A percentile compares a stretch with the other conserved stretches of the same genome.
Conservation (phyloP, 2,329 filamentous ascomycete species). For the Arthrobotrys sphaeroides region DNA sequence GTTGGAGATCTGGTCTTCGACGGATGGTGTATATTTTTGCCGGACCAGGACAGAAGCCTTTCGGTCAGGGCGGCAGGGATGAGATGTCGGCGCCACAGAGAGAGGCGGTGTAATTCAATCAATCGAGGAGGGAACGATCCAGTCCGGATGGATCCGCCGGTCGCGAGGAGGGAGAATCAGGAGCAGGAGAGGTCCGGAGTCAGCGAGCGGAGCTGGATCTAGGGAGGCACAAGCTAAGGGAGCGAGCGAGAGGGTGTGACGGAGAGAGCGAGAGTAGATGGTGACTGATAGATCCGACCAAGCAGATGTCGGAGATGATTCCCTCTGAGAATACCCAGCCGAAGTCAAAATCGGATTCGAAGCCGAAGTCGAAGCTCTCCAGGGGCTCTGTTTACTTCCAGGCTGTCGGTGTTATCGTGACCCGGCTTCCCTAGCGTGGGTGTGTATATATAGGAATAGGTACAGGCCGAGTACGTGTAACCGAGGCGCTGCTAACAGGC, state of each 20-base stretch:
- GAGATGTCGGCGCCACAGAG: conserved; percentile 5
- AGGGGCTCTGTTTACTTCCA: conserved; percentile 1
- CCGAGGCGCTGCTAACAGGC: conserved; percentile 30
- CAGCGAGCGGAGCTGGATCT: neutral
- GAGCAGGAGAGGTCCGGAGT: conserved; percentile 6
- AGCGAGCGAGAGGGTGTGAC: neutral
- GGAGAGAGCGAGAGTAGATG: neutral
- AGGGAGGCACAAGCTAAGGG: neutral
- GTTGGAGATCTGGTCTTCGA: neutral
- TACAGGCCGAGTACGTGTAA: conserved; percentile 36
- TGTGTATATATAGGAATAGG: conserved; percentile 2
- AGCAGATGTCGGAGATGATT: neutral
- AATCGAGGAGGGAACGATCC: conserved; percentile 23
- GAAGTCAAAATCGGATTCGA: too few relatives aligned
- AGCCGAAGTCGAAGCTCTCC: neutral
- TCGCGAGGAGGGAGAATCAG: neutral
- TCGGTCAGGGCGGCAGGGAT: conserved; percentile 28
- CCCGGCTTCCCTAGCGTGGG: conserved; percentile 12
- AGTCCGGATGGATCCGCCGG: conserved; percentile 14
- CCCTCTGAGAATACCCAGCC: neutral
- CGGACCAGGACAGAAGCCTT: conserved; percentile 20
- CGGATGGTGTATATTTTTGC: neutral
- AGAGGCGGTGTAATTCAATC: conserved; percentile 4
- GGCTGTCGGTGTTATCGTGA: conserved; percentile 9
- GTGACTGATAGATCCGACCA: neutral